Evolutionary conservation across 306 rosid species (phyloP).

Genomic region (Parietaria judaica): DNA sequence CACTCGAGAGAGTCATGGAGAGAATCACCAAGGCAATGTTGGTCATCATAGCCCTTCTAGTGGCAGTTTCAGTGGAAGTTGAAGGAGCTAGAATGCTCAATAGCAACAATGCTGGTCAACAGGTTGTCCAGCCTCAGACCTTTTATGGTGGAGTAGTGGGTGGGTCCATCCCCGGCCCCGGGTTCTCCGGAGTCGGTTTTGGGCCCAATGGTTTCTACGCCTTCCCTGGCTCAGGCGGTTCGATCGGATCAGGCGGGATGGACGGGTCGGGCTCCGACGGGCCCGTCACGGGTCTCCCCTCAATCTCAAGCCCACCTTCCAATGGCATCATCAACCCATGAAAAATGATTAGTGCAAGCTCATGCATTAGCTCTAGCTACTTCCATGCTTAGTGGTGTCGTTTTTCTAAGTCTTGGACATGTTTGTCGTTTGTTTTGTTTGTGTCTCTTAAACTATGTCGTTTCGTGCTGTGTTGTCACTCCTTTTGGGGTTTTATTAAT

Average conservation of each 20-base stretch:
- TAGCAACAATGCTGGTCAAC: slow-evolving; percentile 4
- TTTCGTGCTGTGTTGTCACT: not conserved
- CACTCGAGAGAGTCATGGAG: slow-evolving; percentile 17
- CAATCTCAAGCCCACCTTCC: slow-evolving; percentile 11
- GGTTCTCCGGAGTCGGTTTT: slow-evolving; percentile 17
- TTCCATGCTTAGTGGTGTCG: too few relatives aligned
- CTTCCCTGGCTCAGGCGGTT: slow-evolving; percentile 19
- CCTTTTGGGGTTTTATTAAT: not conserved
- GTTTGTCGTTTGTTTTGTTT: too few relatives aligned
- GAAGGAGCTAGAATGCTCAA: slow-evolving; percentile 23
- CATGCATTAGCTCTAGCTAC: not conserved
- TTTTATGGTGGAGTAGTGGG: slow-evolving; percentile 22
- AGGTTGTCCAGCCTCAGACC: slow-evolving; percentile 25
- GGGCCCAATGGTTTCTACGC: slow-evolving; percentile 25
- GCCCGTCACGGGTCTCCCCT: slow-evolving; percentile 4
- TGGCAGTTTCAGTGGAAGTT: slow-evolving; percentile 14
- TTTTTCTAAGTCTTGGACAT: too few relatives aligned
- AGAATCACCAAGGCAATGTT: slow-evolving; percentile 19
- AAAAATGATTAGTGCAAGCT: not conserved
- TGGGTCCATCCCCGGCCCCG: slow-evolving; percentile 23
- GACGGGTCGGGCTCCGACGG: not conserved
- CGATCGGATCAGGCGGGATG: slow-evolving; percentile 4
- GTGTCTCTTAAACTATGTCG: too few relatives aligned
- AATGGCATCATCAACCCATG: slow-evolving; percentile 4
- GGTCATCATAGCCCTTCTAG: slow-evolving; percentile 19